Conservation (phyloP, 2,329 filamentous ascomycete genomes). For the Cercospora sesami region DNA sequence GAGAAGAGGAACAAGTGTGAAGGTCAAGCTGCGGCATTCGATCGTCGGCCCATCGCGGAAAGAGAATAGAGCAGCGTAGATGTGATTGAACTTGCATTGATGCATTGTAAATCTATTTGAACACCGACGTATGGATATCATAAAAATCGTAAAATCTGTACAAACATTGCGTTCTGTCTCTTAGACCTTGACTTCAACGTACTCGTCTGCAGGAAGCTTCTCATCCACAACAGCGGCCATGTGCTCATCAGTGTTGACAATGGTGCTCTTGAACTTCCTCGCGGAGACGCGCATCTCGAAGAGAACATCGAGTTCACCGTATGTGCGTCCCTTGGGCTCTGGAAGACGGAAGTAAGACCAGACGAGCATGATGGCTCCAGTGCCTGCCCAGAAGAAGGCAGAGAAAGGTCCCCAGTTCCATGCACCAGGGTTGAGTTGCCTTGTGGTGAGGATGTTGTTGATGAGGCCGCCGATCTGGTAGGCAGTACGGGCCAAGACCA, state of each 20-base stretch:
- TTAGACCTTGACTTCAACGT: background rate
- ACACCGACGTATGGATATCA: background rate
- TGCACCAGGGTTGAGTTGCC: constrained; percentile 24
- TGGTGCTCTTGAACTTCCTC: constrained; percentile 39
- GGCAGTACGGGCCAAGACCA: constrained; percentile 32
- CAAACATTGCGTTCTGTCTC: background rate
- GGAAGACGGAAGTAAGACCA: constrained; percentile 49
- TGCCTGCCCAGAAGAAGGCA: constrained; percentile 46
- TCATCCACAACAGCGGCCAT: constrained; percentile 9
- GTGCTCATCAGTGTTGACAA: constrained; percentile 19
- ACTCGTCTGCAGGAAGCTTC: background rate
- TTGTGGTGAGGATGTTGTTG: constrained; percentile 24
- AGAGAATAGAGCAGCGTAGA: too few species aligned
- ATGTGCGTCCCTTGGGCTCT: constrained; percentile 46
- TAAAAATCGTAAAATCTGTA: background rate
- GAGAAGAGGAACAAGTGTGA: too few species aligned
- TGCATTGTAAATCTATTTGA: background rate
- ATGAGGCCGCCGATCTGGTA: constrained; percentile 33
- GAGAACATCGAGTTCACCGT: constrained; percentile 47
- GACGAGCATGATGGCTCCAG: constrained; percentile 37
- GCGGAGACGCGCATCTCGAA: constrained; percentile 45
- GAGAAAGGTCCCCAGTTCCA: constrained; percentile 27
- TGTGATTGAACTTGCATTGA: background rate
- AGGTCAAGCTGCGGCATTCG: too few species aligned
- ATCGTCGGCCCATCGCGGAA: too few species aligned